phyloP scores from a whole-genome alignment of 805 yeast species.

The Wickerhamiella musiphila region DNA sequence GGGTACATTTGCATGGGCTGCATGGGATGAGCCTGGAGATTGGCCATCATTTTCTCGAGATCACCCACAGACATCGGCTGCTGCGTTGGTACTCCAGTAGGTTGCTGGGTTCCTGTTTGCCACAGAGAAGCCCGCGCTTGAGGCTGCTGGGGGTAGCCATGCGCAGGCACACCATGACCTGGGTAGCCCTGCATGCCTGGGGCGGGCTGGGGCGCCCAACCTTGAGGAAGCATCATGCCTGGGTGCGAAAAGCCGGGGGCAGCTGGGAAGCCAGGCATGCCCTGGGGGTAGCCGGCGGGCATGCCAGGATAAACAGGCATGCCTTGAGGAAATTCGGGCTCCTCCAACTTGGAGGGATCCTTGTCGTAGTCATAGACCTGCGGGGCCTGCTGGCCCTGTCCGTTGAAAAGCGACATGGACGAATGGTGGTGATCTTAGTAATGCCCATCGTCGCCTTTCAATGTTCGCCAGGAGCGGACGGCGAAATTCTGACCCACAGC shows the following conservation, averaged over 20 bases:
- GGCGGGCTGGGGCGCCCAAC: conserved; percentile 38
- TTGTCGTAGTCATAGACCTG: conserved; percentile 7
- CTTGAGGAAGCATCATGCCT: conserved; percentile 17
- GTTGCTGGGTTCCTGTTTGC: conserved; percentile 17
- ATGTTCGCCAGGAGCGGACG: too few relatives aligned
- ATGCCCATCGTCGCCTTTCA: too few relatives aligned
- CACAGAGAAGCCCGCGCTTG: conserved; percentile 60
- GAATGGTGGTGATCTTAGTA: background rate
- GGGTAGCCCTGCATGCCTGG: too few relatives aligned
- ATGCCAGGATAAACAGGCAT: conserved; percentile 45
- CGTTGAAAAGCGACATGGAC: conserved; percentile 3
- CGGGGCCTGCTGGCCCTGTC: background rate
- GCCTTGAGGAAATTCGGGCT: conserved; percentile 52
- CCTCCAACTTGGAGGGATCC: conserved; percentile 22
- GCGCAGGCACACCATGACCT: too few relatives aligned
- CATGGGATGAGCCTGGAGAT: background rate
- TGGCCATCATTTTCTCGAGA: conserved; percentile 8
- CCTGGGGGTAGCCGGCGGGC: conserved; percentile 31
- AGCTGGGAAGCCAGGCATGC: conserved; percentile 17
- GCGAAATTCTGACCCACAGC: too few relatives aligned
- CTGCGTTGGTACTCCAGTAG: conserved; percentile 3
- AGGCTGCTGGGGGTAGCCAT: too few relatives aligned
- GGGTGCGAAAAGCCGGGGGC: too few relatives aligned
- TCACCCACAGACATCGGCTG: conserved; percentile 6
- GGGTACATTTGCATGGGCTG: conserved; percentile 1